Evolutionary conservation across 768 basidiomycete genomes (phyloP), one percentile per base, ranked within the genome.

Genomic region (Macrolepiota dolichaula): DNA sequence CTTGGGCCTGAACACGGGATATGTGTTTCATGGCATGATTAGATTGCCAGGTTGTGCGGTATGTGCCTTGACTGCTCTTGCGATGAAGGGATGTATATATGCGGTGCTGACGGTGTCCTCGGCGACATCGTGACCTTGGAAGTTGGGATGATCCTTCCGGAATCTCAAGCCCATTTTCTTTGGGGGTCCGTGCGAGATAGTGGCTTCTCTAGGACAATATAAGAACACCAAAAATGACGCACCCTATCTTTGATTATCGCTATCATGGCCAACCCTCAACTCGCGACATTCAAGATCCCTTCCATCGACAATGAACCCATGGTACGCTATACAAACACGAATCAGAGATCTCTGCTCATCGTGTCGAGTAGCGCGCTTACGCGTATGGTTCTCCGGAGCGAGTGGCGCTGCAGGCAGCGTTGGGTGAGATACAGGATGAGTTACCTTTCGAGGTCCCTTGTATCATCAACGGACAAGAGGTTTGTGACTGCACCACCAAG

Each of bases 361-460:
- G 49, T 9, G 40, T 25, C 1, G 4, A 11, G 56, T 67, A 95
- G 93, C 84, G 82, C 74, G 71, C 81, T 44, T 98, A 98, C 77
- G 85, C 84, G 0, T 83, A 85, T 19, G 92, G 89, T 56, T 91
- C 94, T 0, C 70, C 81, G 6, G 96, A 98, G 72, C 86, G 96
- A 51, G 74, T 74, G 27, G 88, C 77, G 1, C 78, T 98, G 57
- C 77, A 88, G 67, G 87, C 82, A 25, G 89, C 92, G 17, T 70
- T 98, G 66, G 70, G 75, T 7, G 80, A 93, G 79, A 91, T 98
- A 90, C 82, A 92, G 72, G 81, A 87, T 63, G 78, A 88, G 66
- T 79, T 91, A 7, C 95, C 96, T 2, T 94, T 94, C 72, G 90
- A 97, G 69, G 91, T 99, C 1, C 97, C 96, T 7, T 93, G 92